Conservation (phyloP, 345 rosid genomes). For the Brassica incana region DNA sequence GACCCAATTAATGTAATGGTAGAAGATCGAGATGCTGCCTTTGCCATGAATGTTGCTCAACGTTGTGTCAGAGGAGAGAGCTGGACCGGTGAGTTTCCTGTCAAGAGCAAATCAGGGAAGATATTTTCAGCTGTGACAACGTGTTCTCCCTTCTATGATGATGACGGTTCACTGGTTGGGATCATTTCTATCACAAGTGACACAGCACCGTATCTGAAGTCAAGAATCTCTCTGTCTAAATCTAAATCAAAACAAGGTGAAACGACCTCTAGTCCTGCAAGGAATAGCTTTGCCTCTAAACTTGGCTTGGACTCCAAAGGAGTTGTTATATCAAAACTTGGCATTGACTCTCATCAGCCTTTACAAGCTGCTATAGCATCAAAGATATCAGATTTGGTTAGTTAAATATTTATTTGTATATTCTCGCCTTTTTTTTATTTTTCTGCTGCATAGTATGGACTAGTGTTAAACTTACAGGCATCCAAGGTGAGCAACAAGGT, state of each 20-base stretch:
- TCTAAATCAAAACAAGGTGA: conserved; percentile 48
- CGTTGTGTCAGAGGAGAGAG: conserved; percentile 65
- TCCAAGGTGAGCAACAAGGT: conserved; percentile 80
- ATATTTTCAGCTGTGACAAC: conserved; percentile 60
- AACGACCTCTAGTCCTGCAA: conserved; percentile 48
- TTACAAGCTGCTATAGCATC: conserved; percentile 82
- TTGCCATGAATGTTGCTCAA: conserved; percentile 53
- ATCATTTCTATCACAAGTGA: conserved; percentile 70
- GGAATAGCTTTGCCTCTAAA: conserved; percentile 54
- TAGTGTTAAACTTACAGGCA: conserved; percentile 54
- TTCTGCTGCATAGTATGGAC: conserved; percentile 28
- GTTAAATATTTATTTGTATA: neutral
- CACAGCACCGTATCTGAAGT: conserved; percentile 51
- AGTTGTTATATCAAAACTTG: conserved; percentile 48
- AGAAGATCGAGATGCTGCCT: conserved; percentile 55
- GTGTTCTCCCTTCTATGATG: conserved; percentile 74
- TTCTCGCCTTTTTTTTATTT: neutral
- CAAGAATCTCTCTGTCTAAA: conserved; percentile 34
- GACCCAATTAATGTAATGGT: conserved; percentile 63
- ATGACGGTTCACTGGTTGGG: conserved; percentile 69
- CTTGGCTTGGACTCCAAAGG: conserved; percentile 61
- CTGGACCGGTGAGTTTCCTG: conserved; percentile 88
- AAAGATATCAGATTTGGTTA: conserved; percentile 76
- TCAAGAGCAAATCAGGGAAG: conserved; percentile 70
- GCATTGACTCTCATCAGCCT: conserved; percentile 89